Evolutionary conservation across 805 yeast genomes (phyloP), one percentile per base, ranked within the genome.

Genomic region (Kurtzmaniella fragi): DNA sequence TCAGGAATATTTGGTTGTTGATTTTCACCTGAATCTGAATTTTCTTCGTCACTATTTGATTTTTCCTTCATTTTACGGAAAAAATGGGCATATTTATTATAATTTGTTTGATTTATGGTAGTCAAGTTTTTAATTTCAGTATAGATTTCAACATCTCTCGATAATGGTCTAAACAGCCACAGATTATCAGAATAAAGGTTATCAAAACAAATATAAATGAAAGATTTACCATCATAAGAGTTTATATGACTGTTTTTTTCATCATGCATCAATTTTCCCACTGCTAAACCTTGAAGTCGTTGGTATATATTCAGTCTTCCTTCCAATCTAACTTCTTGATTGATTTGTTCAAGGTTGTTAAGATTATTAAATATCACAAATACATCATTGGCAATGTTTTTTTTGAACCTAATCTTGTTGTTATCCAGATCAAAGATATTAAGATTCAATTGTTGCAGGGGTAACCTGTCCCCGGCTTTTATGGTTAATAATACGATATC

Each of bases 121-220:
- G 56, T 52, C 46, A 59, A 55, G 42, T 61, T 61, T 42, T 66
- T 58, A 34, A 68, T 57, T 35, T 61, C 59, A 14, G 68, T 70
- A 12, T 39, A 46, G 28, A 68, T 34, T 40, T 61, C 61, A 11
- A 68, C 51, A 30, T 68, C 71, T 28, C 57, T 50, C 4, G 50
- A 23, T 17, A 43, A 42, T 5, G 70, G 67, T 13, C 51, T 49
- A 45, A 64, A 68, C 14, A 70, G 61, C 72, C 72, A 68, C 7
- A 70, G 63, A 43, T 62, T 60, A 46, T 68, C 74, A 32, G 46
- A 50, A 49, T 60, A 68, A 25, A 67, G 37, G 44, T 68, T 68
- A 48, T 68, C 73, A 49, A 68, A 68, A 44, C 74, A 68, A 13
- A 68, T 52, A 45, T 64, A 54, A 14, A 68, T 55, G 29, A 53